Evolutionary conservation across 2,329 filamentous ascomycete genomes (phyloP).

Genomic region (Fusarium avenaceum): DNA sequence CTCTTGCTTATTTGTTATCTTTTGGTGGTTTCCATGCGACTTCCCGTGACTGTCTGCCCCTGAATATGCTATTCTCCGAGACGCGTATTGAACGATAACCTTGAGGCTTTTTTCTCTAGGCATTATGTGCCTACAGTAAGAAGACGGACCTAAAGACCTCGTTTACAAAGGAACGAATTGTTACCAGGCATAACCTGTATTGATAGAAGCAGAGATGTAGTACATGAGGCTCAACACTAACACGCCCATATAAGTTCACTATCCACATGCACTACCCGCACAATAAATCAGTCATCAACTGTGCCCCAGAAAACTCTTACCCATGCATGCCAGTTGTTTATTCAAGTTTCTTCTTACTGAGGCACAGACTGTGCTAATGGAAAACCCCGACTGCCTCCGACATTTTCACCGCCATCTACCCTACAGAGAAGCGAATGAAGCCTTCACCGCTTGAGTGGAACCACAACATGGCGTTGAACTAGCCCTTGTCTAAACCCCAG

Average conservation of each 20-base stretch:
- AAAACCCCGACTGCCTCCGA: constrained; percentile 22
- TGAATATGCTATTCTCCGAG: background rate
- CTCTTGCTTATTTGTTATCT: background rate
- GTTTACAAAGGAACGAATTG: background rate
- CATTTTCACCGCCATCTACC: constrained; percentile 48
- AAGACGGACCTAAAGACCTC: background rate
- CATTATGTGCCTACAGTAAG: background rate
- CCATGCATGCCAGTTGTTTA: constrained; percentile 19
- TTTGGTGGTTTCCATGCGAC: constrained; percentile 3
- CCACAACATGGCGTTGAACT: constrained; percentile 32
- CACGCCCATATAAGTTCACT: constrained; percentile 1
- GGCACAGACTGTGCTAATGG: constrained; percentile 22
- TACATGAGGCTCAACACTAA: constrained; percentile 32
- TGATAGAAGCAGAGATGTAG: background rate
- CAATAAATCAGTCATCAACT: too few relatives aligned
- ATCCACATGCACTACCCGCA: constrained; percentile 4
- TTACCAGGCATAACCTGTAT: background rate
- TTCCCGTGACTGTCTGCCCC: constrained; percentile 1
- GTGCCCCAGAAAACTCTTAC: background rate
- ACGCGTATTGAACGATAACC: background rate
- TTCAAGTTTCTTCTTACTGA: constrained; percentile 22
- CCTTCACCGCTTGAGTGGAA: constrained; percentile 46
- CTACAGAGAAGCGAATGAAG: constrained; percentile 36
- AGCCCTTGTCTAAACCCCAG: constrained; percentile 44
- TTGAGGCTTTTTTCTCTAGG: background rate